Evolutionary conservation across 805 yeast genomes (phyloP).

Genomic region (Komagataella mondaviorum): DNA sequence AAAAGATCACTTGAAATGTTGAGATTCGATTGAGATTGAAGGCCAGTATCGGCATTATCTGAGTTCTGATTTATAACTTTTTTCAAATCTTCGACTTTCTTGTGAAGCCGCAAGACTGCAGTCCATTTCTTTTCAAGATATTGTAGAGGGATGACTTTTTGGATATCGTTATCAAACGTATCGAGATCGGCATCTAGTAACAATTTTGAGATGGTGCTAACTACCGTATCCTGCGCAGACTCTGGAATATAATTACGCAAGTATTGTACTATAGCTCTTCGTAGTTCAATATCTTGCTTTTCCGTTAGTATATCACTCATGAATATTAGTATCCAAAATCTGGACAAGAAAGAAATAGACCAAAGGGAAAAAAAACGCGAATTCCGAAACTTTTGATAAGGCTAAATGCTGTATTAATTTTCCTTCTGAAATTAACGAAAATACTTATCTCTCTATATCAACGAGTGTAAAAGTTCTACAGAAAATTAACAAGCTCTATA

Average conservation of each 20-base stretch:
- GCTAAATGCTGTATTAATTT: neutral
- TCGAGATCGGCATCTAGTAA: neutral
- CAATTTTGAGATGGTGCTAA: neutral
- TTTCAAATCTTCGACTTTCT: conserved; percentile 59
- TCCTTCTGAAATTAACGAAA: neutral
- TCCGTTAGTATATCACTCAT: conserved; percentile 13
- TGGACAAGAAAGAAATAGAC: no score
- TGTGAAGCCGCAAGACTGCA: conserved; percentile 70
- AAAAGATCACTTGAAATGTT: neutral
- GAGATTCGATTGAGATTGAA: conserved; percentile 5
- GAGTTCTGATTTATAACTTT: conserved; percentile 27
- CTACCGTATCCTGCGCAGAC: neutral
- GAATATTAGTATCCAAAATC: neutral
- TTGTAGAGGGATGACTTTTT: conserved; percentile 12
- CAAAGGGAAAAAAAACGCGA: no score
- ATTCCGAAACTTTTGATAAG: neutral
- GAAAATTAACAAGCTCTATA: neutral
- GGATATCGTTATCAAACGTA: conserved; percentile 1
- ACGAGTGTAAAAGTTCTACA: neutral
- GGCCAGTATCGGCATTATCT: conserved; percentile 8
- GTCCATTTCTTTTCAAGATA: conserved; percentile 73
- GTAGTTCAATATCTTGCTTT: conserved; percentile 20
- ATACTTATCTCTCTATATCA: neutral
- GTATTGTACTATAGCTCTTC: conserved; percentile 21
- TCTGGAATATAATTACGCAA: conserved; percentile 3